Evolutionary conservation across 805 yeast genomes (phyloP).

Genomic region (Kluyveromyces wickerhamii): DNA sequence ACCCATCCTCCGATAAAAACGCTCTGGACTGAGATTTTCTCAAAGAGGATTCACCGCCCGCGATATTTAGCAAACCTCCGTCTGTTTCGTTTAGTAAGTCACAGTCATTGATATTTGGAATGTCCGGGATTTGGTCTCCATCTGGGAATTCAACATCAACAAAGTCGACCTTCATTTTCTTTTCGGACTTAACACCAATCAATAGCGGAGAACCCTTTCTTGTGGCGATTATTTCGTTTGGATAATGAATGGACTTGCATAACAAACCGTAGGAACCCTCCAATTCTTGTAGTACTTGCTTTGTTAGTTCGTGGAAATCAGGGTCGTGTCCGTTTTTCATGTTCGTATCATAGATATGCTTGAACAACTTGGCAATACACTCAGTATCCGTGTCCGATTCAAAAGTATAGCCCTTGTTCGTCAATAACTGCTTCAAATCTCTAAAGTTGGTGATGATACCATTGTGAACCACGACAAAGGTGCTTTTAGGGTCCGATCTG

Average conservation of each 20-base stretch:
- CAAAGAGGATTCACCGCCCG: slow-evolving; percentile 47
- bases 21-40: slow-evolving; percentile 95
- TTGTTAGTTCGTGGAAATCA: slow-evolving; percentile 88
- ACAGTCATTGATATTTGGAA: slow-evolving; percentile 20
- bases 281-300: slow-evolving; percentile 83
- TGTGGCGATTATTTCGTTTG: slow-evolving; percentile 93
- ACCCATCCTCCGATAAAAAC: slow-evolving; percentile 86
- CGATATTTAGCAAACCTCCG: slow-evolving; percentile 40
- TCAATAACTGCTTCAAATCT: slow-evolving; percentile 76
- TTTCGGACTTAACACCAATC: slow-evolving; percentile 95
- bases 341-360: slow-evolving; percentile 79
- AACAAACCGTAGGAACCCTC: slow-evolving; percentile 97
- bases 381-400: slow-evolving; percentile 96
- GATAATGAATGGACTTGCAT: slow-evolving; percentile 86
- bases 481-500: slow-evolving; percentile 72
- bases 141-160: slow-evolving; percentile 98
- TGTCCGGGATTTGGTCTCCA: slow-evolving; percentile 32
- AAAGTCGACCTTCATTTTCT: slow-evolving; percentile 91
- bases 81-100: slow-evolving; percentile 18
- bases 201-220: slow-evolving; percentile 97
- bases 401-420: slow-evolving; percentile 71
- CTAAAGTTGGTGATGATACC: slow-evolving; percentile 97
- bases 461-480: slow-evolving; percentile 90
- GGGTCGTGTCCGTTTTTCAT: slow-evolving; percentile 62
- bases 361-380: slow-evolving; percentile 91